Conservation (phyloP, 208 protist species). For the Leishmania braziliensis region DNA sequence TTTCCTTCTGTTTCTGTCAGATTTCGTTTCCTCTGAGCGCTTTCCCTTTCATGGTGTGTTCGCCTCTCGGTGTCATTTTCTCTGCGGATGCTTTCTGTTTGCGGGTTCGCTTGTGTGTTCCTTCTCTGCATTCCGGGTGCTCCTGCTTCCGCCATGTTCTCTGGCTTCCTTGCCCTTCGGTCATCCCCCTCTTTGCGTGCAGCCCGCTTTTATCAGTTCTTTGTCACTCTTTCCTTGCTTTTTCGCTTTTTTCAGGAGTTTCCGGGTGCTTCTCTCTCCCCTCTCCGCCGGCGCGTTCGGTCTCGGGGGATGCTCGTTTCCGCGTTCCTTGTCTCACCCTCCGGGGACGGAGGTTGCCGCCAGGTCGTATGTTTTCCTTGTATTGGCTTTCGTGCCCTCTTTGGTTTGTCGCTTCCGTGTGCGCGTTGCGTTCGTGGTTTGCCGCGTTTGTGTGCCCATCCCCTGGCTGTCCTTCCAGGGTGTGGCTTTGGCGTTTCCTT, state of each 20-base stretch:
- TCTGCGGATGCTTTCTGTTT: not conserved
- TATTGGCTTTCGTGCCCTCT: not conserved
- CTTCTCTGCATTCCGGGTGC: not conserved
- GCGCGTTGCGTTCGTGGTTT: not conserved
- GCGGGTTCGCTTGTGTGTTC: not conserved
- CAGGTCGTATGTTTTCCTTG: not conserved
- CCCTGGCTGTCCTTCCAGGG: rapidly evolving
- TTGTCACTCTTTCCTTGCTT: no score
- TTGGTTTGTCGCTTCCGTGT: not conserved
- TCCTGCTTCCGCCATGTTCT: not conserved
- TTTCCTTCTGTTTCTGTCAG: not conserved
- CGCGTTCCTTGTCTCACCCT: no score
- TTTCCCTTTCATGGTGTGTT: not conserved
- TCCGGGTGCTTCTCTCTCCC: no score
- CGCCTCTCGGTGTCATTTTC: not conserved
- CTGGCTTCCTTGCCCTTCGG: not conserved
- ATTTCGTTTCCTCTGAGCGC: rapidly evolving
- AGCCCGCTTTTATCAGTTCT: not conserved
- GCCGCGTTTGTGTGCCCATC: not conserved
- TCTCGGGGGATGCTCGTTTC: no score
- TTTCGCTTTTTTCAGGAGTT: no score
- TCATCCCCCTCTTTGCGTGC: not conserved
- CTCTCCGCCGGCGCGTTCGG: no score
- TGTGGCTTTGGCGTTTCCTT: not conserved
- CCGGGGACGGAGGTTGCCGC: no score